These are phyloP conservation scores for Knoxdaviesia proteae DNA, from an alignment of 2,329 filamentous ascomycete species.

Conservation along the genomic window DNA sequence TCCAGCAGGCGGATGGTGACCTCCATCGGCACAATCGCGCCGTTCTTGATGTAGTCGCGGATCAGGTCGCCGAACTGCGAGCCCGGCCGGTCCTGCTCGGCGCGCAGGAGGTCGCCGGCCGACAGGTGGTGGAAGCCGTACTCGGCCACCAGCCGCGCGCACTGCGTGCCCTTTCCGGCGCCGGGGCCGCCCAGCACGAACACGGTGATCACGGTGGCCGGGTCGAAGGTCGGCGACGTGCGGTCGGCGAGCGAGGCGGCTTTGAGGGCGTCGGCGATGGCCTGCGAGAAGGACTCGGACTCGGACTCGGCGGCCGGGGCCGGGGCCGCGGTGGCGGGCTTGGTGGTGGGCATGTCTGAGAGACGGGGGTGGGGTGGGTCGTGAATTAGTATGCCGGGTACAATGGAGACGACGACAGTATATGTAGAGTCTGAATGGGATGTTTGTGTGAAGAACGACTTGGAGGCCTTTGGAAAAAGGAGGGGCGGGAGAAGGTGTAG, in stretches of 20 bases:
- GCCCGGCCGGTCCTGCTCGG: conserved; percentile 73
- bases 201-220: conserved; percentile 66
- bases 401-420: not conserved
- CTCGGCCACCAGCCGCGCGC: conserved; percentile 64
- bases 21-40: conserved; percentile 96
- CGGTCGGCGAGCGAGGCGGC: not conserved
- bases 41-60: conserved; percentile 80
- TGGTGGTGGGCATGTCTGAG: conserved; percentile 1
- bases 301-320: not conserved
- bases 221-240: conserved; percentile 47
- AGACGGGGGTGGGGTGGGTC: not conserved
- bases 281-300: not conserved
- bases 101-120: conserved; percentile 80
- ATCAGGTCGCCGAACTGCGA: conserved; percentile 86
- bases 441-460: too few relatives aligned
- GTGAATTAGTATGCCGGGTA: not conserved
- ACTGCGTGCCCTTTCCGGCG: conserved; percentile 93
- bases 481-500: not conserved
- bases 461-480: not conserved
- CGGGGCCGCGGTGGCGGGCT: not conserved
- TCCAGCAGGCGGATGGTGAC: conserved; percentile 85
- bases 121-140: conserved; percentile 87
- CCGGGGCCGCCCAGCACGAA: conserved; percentile 94
- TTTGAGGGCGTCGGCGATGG: not conserved
- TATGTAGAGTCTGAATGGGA: too few relatives aligned